phyloP scores from a whole-genome alignment of 768 basidiomycete species.

The Artomyces pyxidatus region DNA sequence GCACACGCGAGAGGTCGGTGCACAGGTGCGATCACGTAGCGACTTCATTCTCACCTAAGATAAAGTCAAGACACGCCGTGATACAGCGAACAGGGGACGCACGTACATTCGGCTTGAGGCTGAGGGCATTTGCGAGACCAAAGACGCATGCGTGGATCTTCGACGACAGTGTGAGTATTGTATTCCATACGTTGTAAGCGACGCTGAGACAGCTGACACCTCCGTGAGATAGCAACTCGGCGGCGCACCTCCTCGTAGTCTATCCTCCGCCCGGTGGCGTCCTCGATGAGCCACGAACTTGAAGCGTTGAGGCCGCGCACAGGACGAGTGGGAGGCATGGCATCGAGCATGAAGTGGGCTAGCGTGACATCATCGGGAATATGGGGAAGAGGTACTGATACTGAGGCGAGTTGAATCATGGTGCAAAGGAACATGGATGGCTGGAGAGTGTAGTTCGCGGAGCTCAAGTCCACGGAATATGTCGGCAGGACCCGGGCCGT shows the following conservation, averaged over 20 bases:
- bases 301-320: slow-evolving; percentile 1
- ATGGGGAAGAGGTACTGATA: slow-evolving; percentile 1
- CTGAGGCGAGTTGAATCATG: slow-evolving; percentile 12
- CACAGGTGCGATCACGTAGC: slow-evolving; percentile 22
- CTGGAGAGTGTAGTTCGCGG: too few species aligned
- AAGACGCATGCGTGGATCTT: slow-evolving; percentile 29
- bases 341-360: slow-evolving; percentile 18
- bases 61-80: neutral
- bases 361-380: slow-evolving; percentile 20
- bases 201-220: neutral
- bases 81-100: slow-evolving; percentile 8
- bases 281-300: slow-evolving; percentile 39
- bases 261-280: slow-evolving; percentile 28
- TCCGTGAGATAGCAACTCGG: too few species aligned
- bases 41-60: slow-evolving; percentile 30
- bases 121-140: slow-evolving; percentile 32
- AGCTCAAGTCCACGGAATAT: too few species aligned
- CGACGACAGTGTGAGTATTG: neutral
- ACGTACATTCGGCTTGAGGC: slow-evolving; percentile 27
- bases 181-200: neutral
- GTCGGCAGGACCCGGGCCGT: too few species aligned
- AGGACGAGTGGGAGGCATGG: slow-evolving; percentile 12
- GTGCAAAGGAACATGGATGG: slow-evolving; percentile 3
- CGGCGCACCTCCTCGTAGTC: slow-evolving; percentile 32
- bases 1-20: too few species aligned